Evolutionary conservation across 768 basidiomycete species (phyloP).

Genomic region (Lepiota venenata): DNA sequence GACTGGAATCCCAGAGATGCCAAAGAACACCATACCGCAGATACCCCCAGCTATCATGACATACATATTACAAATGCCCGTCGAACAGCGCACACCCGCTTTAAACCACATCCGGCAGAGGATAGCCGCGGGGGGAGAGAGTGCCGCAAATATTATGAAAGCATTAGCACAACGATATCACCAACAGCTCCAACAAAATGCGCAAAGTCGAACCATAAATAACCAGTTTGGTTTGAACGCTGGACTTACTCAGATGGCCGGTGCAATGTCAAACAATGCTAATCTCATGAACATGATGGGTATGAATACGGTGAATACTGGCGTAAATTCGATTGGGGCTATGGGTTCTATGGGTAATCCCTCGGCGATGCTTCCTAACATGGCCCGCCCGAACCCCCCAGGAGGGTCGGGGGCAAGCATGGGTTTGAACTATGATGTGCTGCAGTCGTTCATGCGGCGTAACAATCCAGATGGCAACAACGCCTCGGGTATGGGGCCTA

Average conservation of each 20-base stretch:
- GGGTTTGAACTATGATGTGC: constrained; percentile 35
- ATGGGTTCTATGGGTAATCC: constrained; percentile 6
- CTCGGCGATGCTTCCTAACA: constrained; percentile 4
- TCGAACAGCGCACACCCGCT: constrained; percentile 21
- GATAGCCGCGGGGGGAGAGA: constrained; percentile 10
- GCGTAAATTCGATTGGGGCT: neutral
- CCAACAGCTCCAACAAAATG: constrained; percentile 20
- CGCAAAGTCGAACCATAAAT: constrained; percentile 13
- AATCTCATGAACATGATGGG: constrained; percentile 16
- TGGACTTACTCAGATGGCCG: neutral
- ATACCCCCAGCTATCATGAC: constrained; percentile 16
- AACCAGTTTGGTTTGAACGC: constrained; percentile 8
- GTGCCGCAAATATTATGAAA: constrained; percentile 5
- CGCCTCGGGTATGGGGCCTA: constrained; percentile 5
- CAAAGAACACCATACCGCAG: constrained; percentile 21
- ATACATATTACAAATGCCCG: constrained; percentile 21
- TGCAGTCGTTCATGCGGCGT: constrained; percentile 42
- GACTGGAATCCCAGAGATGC: constrained; percentile 50
- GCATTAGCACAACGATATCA: constrained; percentile 19
- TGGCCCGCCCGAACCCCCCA: constrained; percentile 12
- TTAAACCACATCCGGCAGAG: constrained; percentile 16
- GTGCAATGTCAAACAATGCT: neutral
- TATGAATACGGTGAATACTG: constrained; percentile 1
- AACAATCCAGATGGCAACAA: constrained; percentile 22
- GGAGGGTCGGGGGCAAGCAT: constrained; percentile 17